Conservation (phyloP, 2,329 filamentous ascomycete species). For the Leptodontidium sp. region DNA sequence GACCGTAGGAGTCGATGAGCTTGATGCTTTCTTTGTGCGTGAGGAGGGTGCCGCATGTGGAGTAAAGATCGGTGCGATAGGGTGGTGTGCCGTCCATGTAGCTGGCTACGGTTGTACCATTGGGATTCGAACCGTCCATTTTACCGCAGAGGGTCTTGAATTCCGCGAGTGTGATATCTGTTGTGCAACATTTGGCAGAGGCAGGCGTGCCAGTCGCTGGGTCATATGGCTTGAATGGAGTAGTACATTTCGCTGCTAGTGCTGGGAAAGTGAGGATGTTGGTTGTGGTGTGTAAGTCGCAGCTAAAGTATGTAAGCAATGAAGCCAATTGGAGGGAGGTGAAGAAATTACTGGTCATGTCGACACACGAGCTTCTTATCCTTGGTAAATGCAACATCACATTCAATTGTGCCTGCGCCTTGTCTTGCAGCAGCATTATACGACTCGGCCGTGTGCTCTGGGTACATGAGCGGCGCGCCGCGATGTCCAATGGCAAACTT, state of each 20-base stretch:
- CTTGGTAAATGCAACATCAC: conserved; percentile 18
- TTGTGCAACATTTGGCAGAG: conserved; percentile 16
- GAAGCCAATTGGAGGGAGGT: background rate
- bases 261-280: conserved; percentile 14
- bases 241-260: conserved; percentile 16
- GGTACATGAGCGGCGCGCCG: conserved; percentile 16
- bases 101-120: conserved; percentile 9
- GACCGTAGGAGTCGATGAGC: conserved; percentile 12
- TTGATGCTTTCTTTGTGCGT: conserved; percentile 18
- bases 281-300: conserved; percentile 19
- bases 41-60: conserved; percentile 18
- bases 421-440: conserved; percentile 19
- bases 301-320: background rate
- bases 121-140: conserved; percentile 18
- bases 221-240: conserved; percentile 14
- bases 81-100: conserved; percentile 17
- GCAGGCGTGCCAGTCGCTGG: background rate
- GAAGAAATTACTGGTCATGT: conserved; percentile 12
- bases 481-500: conserved; percentile 20
- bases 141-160: conserved; percentile 19
- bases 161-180: conserved; percentile 10
- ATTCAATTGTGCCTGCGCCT: conserved; percentile 14
- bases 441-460: conserved; percentile 13
- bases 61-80: conserved; percentile 16
- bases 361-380: conserved; percentile 18